These are phyloP conservation scores for Linum tenue DNA, from an alignment of 345 rosid genomes.

Conservation along the genomic window DNA sequence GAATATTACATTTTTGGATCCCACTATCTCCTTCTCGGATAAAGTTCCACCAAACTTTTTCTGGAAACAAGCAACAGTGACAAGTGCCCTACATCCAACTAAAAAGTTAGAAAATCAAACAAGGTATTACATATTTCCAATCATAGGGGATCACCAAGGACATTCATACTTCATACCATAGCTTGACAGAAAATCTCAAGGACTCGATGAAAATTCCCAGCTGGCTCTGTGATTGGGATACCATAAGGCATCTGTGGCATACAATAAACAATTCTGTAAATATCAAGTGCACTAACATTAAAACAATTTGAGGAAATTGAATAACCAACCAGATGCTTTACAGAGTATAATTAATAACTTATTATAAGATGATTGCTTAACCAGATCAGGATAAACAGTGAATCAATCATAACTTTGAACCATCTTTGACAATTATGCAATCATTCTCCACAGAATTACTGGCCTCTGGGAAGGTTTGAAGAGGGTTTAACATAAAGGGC, in stretches of 20 bases:
- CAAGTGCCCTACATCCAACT: constrained; percentile 57
- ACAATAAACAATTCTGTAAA: constrained; percentile 3
- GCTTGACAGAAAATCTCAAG: constrained; percentile 62
- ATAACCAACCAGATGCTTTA: not conserved
- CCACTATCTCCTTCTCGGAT: constrained; percentile 51
- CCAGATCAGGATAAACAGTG: not conserved
- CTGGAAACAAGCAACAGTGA: constrained; percentile 52
- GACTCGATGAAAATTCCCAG: constrained; percentile 58
- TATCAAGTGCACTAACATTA: constrained; percentile 3
- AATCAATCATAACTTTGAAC: not conserved
- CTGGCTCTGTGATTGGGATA: constrained; percentile 32
- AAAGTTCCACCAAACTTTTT: constrained; percentile 46
- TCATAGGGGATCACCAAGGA: not conserved
- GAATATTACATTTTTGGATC: constrained; percentile 56
- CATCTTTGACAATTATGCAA: not conserved
- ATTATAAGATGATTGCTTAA: not conserved
- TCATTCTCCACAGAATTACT: constrained; percentile 1
- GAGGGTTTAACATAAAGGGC: not conserved
- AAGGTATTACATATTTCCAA: constrained; percentile 5
- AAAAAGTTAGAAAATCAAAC: constrained; percentile 9
- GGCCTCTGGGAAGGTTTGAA: not conserved
- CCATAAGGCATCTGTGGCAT: constrained; percentile 51
- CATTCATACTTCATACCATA: constrained; percentile 44
- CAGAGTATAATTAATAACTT: not conserved
- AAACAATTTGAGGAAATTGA: not conserved